Percentiles rank a stretch among this genome's conserved stretches.
Conservation (phyloP, 2,329 filamentous ascomycete species). For the Daldinia eschscholtzii region DNA sequence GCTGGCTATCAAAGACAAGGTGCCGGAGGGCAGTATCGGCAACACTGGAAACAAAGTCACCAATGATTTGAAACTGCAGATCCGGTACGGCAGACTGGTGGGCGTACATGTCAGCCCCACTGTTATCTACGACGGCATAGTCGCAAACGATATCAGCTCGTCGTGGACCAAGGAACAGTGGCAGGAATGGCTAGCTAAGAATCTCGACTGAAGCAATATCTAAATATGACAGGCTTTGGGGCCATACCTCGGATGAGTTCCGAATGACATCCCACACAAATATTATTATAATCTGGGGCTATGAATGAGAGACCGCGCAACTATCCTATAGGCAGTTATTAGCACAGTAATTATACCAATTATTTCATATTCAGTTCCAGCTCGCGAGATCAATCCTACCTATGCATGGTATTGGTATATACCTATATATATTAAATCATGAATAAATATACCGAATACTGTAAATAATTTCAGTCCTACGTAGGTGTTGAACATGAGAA, state of each 20-base stretch:
- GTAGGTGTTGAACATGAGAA: not conserved
- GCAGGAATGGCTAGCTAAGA: slow-evolving; percentile 81
- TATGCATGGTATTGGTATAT: not conserved
- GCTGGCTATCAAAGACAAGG: slow-evolving; percentile 76
- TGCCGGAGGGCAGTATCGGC: slow-evolving; percentile 73
- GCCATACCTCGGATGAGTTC: not conserved
- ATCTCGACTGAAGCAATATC: slow-evolving; percentile 56
- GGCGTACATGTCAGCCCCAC: slow-evolving; percentile 94
- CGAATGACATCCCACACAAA: not conserved
- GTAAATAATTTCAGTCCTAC: not conserved
- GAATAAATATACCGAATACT: not conserved
- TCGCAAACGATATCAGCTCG: slow-evolving; percentile 82
- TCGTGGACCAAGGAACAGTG: slow-evolving; percentile 85
- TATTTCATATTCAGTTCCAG: not conserved
- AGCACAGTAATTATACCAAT: not conserved
- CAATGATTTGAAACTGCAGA: slow-evolving; percentile 83
- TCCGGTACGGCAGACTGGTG: slow-evolving; percentile 82
- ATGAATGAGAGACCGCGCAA: not conserved
- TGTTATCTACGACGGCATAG: slow-evolving; percentile 87
- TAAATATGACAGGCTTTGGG: not conserved
- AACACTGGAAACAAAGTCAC: slow-evolving; percentile 88
- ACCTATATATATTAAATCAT: not conserved
- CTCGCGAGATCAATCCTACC: not conserved
- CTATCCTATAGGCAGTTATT: not conserved
- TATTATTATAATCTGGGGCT: not conserved